A percentile compares a stretch with the other conserved stretches of the same genome.
phyloP scores from a whole-genome alignment of 2,329 filamentous ascomycete genomes.

The Trichoderma atrobrunneum region DNA sequence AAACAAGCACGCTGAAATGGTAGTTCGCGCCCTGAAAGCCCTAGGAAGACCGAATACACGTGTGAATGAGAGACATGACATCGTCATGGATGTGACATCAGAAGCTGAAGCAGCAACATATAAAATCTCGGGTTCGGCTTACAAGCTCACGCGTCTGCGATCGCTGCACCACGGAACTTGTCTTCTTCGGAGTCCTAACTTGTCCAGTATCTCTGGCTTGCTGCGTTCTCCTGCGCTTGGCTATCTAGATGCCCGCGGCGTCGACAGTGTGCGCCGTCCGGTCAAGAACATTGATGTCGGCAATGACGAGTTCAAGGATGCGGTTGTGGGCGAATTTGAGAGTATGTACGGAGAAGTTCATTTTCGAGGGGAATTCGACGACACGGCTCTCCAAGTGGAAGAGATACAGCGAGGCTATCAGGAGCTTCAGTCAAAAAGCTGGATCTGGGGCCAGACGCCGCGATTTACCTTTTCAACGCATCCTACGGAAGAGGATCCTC shows the following conservation, averaged over 20 bases:
- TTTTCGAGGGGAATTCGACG: slow-evolving; percentile 44
- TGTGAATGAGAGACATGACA: slow-evolving; percentile 91
- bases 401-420: slow-evolving; percentile 43
- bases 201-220: slow-evolving; percentile 65
- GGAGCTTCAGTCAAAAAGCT: slow-evolving; percentile 56
- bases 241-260: slow-evolving; percentile 77
- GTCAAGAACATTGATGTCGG: slow-evolving; percentile 72
- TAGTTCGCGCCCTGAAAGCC: slow-evolving; percentile 72
- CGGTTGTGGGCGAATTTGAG: slow-evolving; percentile 64
- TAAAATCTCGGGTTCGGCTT: slow-evolving; percentile 92
- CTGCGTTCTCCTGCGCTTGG: slow-evolving; percentile 74
- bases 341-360: slow-evolving; percentile 58
- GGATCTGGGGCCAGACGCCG: slow-evolving; percentile 84
- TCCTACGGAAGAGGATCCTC: slow-evolving; percentile 56
- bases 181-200: slow-evolving; percentile 72
- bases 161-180: slow-evolving; percentile 93
- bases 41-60: slow-evolving; percentile 59
- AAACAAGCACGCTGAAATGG: slow-evolving; percentile 87
- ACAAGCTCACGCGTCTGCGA: slow-evolving; percentile 79
- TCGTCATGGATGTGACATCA: slow-evolving; percentile 62
- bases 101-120: slow-evolving; percentile 39
- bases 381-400: slow-evolving; percentile 45
- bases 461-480: slow-evolving; percentile 70
- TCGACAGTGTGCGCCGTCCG: slow-evolving; percentile 84
- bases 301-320: slow-evolving; percentile 46